Evolutionary conservation across 225 moss, liverwort and hornwort species (phyloP).

Genomic region (Marchantia polymorpha): DNA sequence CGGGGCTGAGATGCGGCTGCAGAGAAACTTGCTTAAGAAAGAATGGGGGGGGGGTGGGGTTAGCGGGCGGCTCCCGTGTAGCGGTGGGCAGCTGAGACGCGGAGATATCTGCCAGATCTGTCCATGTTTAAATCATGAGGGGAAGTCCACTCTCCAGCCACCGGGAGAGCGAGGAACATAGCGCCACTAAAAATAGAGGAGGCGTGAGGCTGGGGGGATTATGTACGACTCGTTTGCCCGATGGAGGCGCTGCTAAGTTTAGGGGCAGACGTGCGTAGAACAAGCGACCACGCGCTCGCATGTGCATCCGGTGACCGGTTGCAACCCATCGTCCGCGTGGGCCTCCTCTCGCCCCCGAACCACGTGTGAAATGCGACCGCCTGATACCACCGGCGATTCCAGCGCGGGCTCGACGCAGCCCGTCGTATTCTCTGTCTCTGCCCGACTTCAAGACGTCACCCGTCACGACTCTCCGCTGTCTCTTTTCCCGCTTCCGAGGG

Average conservation of each 20-base stretch:
- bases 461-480: too few species aligned
- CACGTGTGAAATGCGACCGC: neutral
- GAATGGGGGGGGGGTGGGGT: neutral
- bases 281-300: neutral
- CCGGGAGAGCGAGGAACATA: neutral
- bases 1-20: neutral
- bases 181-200: neutral
- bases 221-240: neutral
- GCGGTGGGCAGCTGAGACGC: too few species aligned
- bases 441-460: neutral
- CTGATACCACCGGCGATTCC: neutral
- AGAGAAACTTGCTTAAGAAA: neutral
- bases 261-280: neutral
- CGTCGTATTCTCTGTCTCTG: neutral
- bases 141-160: too few species aligned
- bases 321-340: neutral
- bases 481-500: too few species aligned
- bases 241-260: neutral
- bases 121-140: too few species aligned
- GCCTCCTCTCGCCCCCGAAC: too few species aligned
- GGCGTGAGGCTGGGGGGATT: neutral
- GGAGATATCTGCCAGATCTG: too few species aligned
- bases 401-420: neutral
- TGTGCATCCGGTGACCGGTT: neutral
- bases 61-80: neutral